Conservation (phyloP, 164 flowering plant species). For the Aristolochia contorta region DNA sequence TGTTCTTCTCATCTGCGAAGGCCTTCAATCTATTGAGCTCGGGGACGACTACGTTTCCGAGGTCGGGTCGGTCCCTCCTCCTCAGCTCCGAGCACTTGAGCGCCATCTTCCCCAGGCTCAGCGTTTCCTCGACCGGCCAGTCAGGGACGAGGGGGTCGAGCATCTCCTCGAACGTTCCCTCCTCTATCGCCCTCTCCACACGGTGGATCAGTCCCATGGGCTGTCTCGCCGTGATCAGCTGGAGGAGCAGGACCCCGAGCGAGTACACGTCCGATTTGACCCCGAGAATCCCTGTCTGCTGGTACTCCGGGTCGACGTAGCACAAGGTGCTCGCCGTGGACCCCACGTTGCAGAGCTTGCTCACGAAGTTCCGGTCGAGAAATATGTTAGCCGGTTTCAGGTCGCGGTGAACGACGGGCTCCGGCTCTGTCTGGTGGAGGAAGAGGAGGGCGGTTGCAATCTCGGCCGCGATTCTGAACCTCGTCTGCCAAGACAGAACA, state of each 20-base stretch:
- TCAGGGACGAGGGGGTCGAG: constrained; percentile 49
- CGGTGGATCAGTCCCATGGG: constrained; percentile 68
- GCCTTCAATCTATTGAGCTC: constrained; percentile 42
- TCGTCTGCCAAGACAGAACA: constrained; percentile 49
- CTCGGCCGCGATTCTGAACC: constrained; percentile 62
- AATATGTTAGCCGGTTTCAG: constrained; percentile 61
- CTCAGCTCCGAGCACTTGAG: constrained; percentile 53
- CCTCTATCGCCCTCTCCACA: constrained; percentile 44
- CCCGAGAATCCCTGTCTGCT: constrained; percentile 74
- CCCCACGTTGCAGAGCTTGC: constrained; percentile 69
- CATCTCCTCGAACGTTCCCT: constrained; percentile 42
- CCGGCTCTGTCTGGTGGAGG: constrained; percentile 70
- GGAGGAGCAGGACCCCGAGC: constrained; percentile 60
- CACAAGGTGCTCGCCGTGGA: constrained; percentile 76
- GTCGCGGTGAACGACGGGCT: constrained; percentile 67
- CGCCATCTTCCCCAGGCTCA: constrained; percentile 40
- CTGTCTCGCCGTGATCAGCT: constrained; percentile 50
- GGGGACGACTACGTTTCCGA: constrained; percentile 38
- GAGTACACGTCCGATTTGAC: constrained; percentile 62
- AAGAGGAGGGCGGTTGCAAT: constrained; percentile 60
- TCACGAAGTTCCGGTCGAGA: constrained; percentile 58
- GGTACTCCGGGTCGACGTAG: constrained; percentile 74
- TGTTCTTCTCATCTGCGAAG: constrained; percentile 41
- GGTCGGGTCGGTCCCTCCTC: constrained; percentile 61
- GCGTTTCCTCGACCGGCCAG: constrained; percentile 56